Base-by-base conservation (phyloP, 2,329 filamentous ascomycete genomes). In the Ceratocystis ficicola region DNA sequence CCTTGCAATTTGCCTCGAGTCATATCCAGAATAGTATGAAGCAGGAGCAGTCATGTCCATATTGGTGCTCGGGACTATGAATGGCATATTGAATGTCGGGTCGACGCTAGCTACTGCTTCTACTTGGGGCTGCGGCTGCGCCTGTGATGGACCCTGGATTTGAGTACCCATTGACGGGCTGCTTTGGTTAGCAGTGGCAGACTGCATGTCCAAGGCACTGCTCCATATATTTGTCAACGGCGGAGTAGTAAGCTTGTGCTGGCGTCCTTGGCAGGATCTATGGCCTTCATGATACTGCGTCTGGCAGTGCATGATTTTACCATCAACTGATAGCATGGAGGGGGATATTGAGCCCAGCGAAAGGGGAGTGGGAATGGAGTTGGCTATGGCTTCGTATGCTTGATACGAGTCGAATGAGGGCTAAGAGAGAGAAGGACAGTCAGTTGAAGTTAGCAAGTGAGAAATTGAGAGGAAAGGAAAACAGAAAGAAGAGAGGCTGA, bases 321-420 rank as follows among this genome's bases (percentile, higher is more conserved):
- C 30, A 48, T 63, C 50, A 65, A 75, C 74, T 61, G 75, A 74
- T 60, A 81, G 82, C n/a, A 77, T 77, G 30, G 81, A 80, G n/a
- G 66, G 66, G 22, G 66, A 67, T 17, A 50, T 61, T 15, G 66
- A 67, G 25, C 63, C 63, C 44, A 46, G 36, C 22, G n/a, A 80
- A 81, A 62, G 81, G 73, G 65, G 82, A 73, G 57, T 74, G 75
- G 46, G 76, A 71, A 69, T 81, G 79, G 73, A 75, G 77, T 68
- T 74, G 70, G 71, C 41, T 6, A 46, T 60, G 20, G 66, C 20
- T 20, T 65, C 63, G 71, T 64, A 69, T 72, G 68, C 70, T 70
- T 15, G 75, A 70, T 61, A 75, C 74, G 64, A 73, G 72, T 72
- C 73, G 74, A 71, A 76, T 77, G 17, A 74, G 73, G 50, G 75